phyloP scores from a whole-genome alignment of 176 grass and related monocot genomes.

The Metroxylon sagu region DNA sequence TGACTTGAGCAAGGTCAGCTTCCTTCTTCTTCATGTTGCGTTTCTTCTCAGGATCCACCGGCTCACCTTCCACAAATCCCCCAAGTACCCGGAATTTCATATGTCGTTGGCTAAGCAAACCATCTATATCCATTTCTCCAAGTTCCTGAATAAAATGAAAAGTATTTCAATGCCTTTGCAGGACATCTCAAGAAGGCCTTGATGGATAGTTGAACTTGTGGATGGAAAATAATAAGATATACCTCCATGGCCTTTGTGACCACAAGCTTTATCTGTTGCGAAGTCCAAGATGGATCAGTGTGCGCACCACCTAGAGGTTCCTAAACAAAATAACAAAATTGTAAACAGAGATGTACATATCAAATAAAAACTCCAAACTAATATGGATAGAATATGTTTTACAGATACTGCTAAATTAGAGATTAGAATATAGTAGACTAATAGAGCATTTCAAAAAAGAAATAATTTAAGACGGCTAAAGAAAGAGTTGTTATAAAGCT shows the following conservation, averaged over 20 bases:
- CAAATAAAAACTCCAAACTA: too few relatives aligned
- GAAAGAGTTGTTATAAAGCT: too few relatives aligned
- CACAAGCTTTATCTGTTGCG: slow-evolving; percentile 25
- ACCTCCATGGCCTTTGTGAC: slow-evolving; percentile 31
- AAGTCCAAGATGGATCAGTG: slow-evolving; percentile 29
- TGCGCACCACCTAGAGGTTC: slow-evolving; percentile 46
- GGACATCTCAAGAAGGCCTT: too few relatives aligned
- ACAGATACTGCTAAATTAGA: too few relatives aligned
- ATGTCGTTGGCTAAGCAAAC: slow-evolving; percentile 8
- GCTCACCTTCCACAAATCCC: slow-evolving; percentile 12
- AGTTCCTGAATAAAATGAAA: slow-evolving; percentile 15
- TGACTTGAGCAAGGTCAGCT: slow-evolving; percentile 3
- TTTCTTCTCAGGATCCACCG: slow-evolving; percentile 15
- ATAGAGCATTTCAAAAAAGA: too few relatives aligned
- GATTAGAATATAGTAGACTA: too few relatives aligned
- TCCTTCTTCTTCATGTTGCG: slow-evolving; percentile 23
- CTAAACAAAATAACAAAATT: slow-evolving; percentile 11
- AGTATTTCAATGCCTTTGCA: neutral
- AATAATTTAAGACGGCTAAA: too few relatives aligned
- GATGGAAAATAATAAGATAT: neutral
- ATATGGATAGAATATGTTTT: too few relatives aligned
- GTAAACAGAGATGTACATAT: neutral
- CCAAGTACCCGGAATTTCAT: slow-evolving; percentile 17
- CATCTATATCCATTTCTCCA: slow-evolving; percentile 13
- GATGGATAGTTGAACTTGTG: neutral